A percentile compares a stretch with the other conserved stretches of the same genome.
These are phyloP conservation scores for Notholithocarpus densiflorus DNA, from an alignment of 306 rosid genomes.

Conservation along the genomic window DNA sequence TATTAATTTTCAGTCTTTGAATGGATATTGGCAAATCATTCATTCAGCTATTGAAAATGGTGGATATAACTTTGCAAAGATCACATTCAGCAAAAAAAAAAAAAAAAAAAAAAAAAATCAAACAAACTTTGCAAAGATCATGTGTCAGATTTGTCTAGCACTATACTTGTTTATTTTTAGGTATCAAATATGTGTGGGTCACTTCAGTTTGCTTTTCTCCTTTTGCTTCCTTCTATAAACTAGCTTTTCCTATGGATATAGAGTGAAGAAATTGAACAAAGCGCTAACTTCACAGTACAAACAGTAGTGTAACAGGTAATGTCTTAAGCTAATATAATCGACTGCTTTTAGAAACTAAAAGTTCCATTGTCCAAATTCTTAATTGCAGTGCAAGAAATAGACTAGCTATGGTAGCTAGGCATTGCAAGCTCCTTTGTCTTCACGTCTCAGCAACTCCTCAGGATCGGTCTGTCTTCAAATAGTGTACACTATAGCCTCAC, in stretches of 20 bases:
- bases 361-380: background rate
- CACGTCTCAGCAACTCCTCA: background rate
- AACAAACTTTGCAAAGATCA: background rate
- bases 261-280: background rate
- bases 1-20: constrained; percentile 1
- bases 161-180: background rate
- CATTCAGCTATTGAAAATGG: constrained; percentile 9
- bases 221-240: background rate
- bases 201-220: background rate
- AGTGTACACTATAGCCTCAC: background rate
- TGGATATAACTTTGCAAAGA: background rate
- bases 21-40: constrained; percentile 15
- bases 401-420: background rate
- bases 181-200: background rate
- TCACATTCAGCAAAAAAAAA: too few species aligned
- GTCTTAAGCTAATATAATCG: background rate
- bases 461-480: constrained; percentile 9
- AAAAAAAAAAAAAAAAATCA: too few species aligned
- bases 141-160: constrained; percentile 23
- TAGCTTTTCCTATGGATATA: background rate
- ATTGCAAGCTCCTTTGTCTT: background rate
- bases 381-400: background rate
- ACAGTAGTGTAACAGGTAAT: background rate
- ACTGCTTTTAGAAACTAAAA: background rate
- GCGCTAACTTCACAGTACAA: background rate